These are phyloP conservation scores for Trichosporon coremiiforme DNA, from an alignment of 1,284 basidiomycete species.

Conservation along the genomic window DNA sequence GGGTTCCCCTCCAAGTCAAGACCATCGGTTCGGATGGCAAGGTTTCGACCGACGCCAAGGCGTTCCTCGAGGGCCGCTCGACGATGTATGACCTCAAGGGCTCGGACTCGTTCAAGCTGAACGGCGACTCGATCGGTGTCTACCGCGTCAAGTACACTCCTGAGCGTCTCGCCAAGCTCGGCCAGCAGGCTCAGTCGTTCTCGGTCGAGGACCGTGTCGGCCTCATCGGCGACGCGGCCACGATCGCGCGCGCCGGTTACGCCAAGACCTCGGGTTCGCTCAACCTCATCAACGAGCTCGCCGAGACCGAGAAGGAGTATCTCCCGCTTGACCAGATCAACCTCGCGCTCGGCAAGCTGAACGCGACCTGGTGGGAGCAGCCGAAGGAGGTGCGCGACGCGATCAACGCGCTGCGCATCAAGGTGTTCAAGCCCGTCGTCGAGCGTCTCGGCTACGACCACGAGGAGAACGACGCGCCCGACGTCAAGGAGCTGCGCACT, in stretches of 20 bases:
- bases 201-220: slow-evolving; percentile 83
- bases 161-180: slow-evolving; percentile 76
- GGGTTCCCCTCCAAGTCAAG: slow-evolving; percentile 75
- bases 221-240: slow-evolving; percentile 76
- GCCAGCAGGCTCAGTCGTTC: slow-evolving; percentile 76
- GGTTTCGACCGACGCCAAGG: slow-evolving; percentile 63
- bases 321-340: slow-evolving; percentile 54
- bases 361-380: slow-evolving; percentile 84
- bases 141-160: slow-evolving; percentile 85
- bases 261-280: slow-evolving; percentile 75
- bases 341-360: slow-evolving; percentile 61
- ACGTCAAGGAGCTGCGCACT: slow-evolving; percentile 74
- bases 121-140: slow-evolving; percentile 84
- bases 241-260: slow-evolving; percentile 78
- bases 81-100: slow-evolving; percentile 66
- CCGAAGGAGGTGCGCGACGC: slow-evolving; percentile 62
- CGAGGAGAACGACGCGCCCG: slow-evolving; percentile 68
- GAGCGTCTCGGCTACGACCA: slow-evolving; percentile 79
- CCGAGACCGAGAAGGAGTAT: slow-evolving; percentile 68
- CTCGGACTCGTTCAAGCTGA: slow-evolving; percentile 78
- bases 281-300: slow-evolving; percentile 69
- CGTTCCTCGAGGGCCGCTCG: slow-evolving; percentile 72
- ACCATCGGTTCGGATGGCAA: slow-evolving; percentile 58
- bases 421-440: slow-evolving; percentile 79
- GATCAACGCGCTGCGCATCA: slow-evolving; percentile 67